A percentile compares a stretch with the other conserved stretches of the same genome.
These are phyloP conservation scores for Aspergillus cejpii DNA, from an alignment of 2,329 filamentous ascomycete genomes.

Conservation along the genomic window DNA sequence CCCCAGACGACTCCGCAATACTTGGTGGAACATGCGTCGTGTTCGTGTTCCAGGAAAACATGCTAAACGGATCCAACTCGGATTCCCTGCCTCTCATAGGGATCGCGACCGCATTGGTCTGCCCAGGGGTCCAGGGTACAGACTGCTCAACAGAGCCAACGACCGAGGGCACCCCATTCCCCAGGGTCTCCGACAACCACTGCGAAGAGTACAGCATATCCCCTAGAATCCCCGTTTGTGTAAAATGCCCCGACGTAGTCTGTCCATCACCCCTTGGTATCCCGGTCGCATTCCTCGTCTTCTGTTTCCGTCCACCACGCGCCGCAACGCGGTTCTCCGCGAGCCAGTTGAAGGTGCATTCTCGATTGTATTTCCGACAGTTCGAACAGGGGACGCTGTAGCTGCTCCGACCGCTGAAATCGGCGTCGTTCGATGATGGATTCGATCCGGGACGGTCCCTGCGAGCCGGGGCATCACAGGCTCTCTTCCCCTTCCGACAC, in stretches of 20 bases:
- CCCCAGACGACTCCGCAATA: neutral
- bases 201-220: neutral
- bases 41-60: neutral
- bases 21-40: neutral
- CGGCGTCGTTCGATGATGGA: neutral
- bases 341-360: constrained; percentile 43
- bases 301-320: constrained; percentile 4
- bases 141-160: neutral
- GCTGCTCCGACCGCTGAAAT: constrained; percentile 6
- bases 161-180: neutral
- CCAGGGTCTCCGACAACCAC: neutral
- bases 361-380: constrained; percentile 42
- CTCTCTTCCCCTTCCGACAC: constrained; percentile 43
- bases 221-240: neutral
- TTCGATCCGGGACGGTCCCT: neutral
- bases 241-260: neutral
- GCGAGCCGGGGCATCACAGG: constrained; percentile 36
- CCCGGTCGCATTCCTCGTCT: neutral
- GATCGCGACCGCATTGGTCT: neutral
- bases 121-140: neutral
- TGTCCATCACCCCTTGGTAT: neutral
- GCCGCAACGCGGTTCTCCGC: constrained; percentile 20
- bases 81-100: neutral
- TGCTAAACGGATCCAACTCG: neutral
- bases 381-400: constrained; percentile 34